Conservation (phyloP, 2,329 filamentous ascomycete genomes). For the Pseudogymnoascus sp. region DNA sequence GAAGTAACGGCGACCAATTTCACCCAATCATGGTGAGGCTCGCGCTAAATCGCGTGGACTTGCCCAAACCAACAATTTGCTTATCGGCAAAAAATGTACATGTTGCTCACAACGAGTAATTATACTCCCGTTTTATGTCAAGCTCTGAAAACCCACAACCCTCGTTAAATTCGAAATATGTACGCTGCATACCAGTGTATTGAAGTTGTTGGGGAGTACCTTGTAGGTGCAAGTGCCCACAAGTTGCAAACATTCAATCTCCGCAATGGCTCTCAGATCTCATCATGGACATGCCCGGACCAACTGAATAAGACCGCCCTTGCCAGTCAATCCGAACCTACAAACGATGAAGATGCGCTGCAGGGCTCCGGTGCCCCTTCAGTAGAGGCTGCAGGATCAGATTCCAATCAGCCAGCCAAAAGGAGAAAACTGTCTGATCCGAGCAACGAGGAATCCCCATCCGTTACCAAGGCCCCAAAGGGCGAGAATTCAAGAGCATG, state of each 20-base stretch:
- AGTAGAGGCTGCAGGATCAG: background rate
- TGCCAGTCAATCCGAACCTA: slow-evolving; percentile 3
- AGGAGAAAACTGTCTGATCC: slow-evolving; percentile 23
- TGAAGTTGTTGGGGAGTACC: slow-evolving; percentile 42
- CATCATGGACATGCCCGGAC: slow-evolving; percentile 29
- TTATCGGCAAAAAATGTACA: background rate
- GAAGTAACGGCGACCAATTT: background rate
- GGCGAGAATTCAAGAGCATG: slow-evolving; percentile 13
- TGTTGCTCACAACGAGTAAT: background rate
- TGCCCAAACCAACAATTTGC: slow-evolving; percentile 1
- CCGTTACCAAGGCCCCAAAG: background rate
- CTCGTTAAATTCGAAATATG: slow-evolving; percentile 27
- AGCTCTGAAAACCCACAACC: background rate
- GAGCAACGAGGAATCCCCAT: slow-evolving; percentile 1
- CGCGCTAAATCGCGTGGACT: slow-evolving; percentile 4
- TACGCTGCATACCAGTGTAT: slow-evolving; percentile 59
- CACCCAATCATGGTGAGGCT: background rate
- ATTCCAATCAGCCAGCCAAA: slow-evolving; percentile 21
- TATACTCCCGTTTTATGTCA: background rate
- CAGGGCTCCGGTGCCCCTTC: slow-evolving; percentile 13
- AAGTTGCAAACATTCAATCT: slow-evolving; percentile 61
- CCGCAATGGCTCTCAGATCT: slow-evolving; percentile 48
- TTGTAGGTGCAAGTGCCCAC: slow-evolving; percentile 68
- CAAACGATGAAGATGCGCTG: slow-evolving; percentile 10
- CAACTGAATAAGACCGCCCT: slow-evolving; percentile 9